Evolutionary conservation across 2,329 filamentous ascomycete species (phyloP), one percentile per base, ranked within the genome.

Genomic region (Aspergillus brunneoviolaceus): DNA sequence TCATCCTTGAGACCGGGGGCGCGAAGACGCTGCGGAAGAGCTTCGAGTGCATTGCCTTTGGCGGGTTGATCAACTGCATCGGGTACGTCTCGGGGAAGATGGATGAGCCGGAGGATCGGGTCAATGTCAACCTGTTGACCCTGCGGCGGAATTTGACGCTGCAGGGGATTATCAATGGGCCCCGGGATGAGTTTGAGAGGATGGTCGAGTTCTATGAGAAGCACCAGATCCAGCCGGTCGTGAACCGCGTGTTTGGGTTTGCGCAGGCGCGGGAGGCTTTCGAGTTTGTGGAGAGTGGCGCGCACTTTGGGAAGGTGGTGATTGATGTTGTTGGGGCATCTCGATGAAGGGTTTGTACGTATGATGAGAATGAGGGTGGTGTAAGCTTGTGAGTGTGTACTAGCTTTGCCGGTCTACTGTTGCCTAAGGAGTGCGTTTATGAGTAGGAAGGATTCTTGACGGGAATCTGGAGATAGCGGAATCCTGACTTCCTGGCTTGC

Each of bases 101-200:
- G 60, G 86, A 88, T 65, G 79, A 78, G 0, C 72, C 76, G 4
- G 82, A 79, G 0, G 83, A 86, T 70, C 71, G 84, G 49, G 76
- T 83, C 7, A 87, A 88, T 63, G 82, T 87, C 14, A 89, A 89
- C 65, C 74, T 89, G 29, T 74, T 84, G 19, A 79, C 81, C 2
- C 65, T 84, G 49, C 74, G 76, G 61, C 74, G 80, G 23, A 85
- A 79, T 48, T 80, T 84, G 1, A 84, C 82, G 1, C 67, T 85
- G 7, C 84, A 83, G 70, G 82, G 87, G 0, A 82, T 89, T 6
- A 67, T 89, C 29, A 88, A 89, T 70, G 87, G 87, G 0, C 85
- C 87, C 0, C 81, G 80, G 63, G 83, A 85, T 62, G 75, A 81
- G 47, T 82, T 78, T 42, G 74, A 78, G 63, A 74, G 77, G 57